Evolutionary conservation across 2,329 filamentous ascomycete genomes (phyloP), one percentile per base, ranked within the genome.

Genomic region (Cladophialophora carrionii): DNA sequence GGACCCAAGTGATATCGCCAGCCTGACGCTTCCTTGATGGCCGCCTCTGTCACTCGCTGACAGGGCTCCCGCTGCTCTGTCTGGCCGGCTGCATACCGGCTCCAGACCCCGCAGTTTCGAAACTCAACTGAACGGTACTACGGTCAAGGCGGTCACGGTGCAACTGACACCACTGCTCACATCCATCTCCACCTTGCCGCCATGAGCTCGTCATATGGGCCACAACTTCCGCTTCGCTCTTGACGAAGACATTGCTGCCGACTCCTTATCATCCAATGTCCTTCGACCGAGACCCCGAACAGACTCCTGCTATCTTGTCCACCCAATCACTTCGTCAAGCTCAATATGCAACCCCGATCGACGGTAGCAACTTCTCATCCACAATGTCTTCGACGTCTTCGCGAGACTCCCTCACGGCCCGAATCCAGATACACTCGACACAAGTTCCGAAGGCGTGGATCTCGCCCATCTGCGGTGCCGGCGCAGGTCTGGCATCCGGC

Each of bases 401-500:
- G 59, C 67, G 63, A 63, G 64, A 68, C 34, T 70, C 72, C 48
- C 65, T 80, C 48, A 60, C 73, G 62, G 73, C 72, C 52, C 77
- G 77, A 62, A 63, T 81, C 63, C 75, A 81, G 68, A 73, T 78
- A 62, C 74, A 79, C 66, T 78, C 79, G 52, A 79, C 78, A 65
- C 78, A 76, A 43, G 76, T 88, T 57, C 85, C 87, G 32, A 80
- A 83, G 64, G 77, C 80, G 57, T 84, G 82, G 65, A 80, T 98
- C 76, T 91, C 96, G 76, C 91, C 92, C 68, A 83, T 97, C 63
- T 89, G 92, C 51, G 95, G 95, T 62, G 94, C 93, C 56, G 84
- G 91, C 64, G 94, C 93, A 57, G 95, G 95, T 57, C 91, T 98
- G 73, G 92, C 92, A 24, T 96, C 93, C 7, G 95, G 95, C 57